These are phyloP conservation scores for Didymella lethalis DNA, from an alignment of 2,329 filamentous ascomycete genomes.

Conservation along the genomic window DNA sequence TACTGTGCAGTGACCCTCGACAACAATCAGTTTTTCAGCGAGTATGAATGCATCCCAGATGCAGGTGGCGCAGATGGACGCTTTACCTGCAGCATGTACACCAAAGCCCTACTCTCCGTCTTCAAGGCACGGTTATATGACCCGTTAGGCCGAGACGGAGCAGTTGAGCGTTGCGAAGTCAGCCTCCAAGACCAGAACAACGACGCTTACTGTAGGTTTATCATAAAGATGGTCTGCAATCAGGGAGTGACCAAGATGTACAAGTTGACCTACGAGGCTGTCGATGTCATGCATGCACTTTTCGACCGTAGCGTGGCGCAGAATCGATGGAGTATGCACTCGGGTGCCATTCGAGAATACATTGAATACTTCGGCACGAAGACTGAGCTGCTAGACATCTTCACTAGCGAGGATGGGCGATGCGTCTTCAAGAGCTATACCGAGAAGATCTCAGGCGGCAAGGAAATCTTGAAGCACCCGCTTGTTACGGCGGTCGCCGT, in stretches of 20 bases:
- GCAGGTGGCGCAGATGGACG: slow-evolving; percentile 52
- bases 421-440: slow-evolving; percentile 83
- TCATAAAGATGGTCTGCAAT: slow-evolving; percentile 76
- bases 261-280: slow-evolving; percentile 76
- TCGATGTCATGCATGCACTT: slow-evolving; percentile 76
- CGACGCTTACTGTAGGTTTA: slow-evolving; percentile 73
- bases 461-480: slow-evolving; percentile 79
- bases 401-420: slow-evolving; percentile 69
- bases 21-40: slow-evolving; percentile 73
- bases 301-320: slow-evolving; percentile 72
- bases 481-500: slow-evolving; percentile 81
- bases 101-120: slow-evolving; percentile 72
- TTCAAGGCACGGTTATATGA: slow-evolving; percentile 75
- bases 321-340: slow-evolving; percentile 77
- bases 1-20: slow-evolving; percentile 77
- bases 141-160: slow-evolving; percentile 70
- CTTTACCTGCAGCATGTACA: slow-evolving; percentile 79
- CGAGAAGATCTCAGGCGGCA: slow-evolving; percentile 76
- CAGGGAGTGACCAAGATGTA: slow-evolving; percentile 82
- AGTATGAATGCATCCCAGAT: slow-evolving; percentile 68
- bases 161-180: slow-evolving; percentile 78
- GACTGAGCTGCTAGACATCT: slow-evolving; percentile 81
- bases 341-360: slow-evolving; percentile 74
- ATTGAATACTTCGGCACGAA: slow-evolving; percentile 83
- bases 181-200: slow-evolving; percentile 74